Evolutionary conservation across 2,329 filamentous ascomycete species (phyloP).

Genomic region (Sclerotiophoma versabilis): DNA sequence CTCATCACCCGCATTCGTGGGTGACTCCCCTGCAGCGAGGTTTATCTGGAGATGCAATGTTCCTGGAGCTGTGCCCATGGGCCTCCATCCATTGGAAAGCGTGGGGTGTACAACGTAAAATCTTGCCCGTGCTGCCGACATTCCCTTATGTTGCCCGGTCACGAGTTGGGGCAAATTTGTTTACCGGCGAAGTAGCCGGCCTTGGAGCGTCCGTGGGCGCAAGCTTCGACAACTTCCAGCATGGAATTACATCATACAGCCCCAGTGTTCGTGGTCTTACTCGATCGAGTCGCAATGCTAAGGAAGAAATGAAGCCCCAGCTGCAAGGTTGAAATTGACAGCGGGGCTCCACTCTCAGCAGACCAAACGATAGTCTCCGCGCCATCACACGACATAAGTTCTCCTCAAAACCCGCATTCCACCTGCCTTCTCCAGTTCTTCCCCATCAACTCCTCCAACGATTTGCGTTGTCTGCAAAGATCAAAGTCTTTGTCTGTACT

Average conservation of each 20-base stretch:
- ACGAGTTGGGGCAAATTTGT: slow-evolving; percentile 18
- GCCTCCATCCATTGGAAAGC: slow-evolving; percentile 15
- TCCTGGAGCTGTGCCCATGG: slow-evolving; percentile 18
- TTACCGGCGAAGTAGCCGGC: slow-evolving; percentile 9
- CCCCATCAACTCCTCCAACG: slow-evolving; percentile 23
- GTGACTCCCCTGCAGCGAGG: slow-evolving; percentile 14
- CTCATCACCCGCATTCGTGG: slow-evolving; percentile 13
- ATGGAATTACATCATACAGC: slow-evolving; percentile 32
- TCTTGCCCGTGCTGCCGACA: slow-evolving; percentile 20
- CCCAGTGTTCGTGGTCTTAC: slow-evolving; percentile 28
- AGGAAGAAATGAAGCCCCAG: slow-evolving; percentile 24
- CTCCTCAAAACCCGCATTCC: slow-evolving; percentile 30
- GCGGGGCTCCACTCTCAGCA: slow-evolving; percentile 32
- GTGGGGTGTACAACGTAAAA: slow-evolving; percentile 21
- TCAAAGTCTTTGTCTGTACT: slow-evolving; percentile 8
- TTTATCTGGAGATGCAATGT: slow-evolving; percentile 3
- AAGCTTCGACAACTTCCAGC: slow-evolving; percentile 17
- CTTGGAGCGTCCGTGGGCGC: slow-evolving; percentile 15
- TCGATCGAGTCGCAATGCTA: slow-evolving; percentile 24
- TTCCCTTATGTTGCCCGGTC: slow-evolving; percentile 19
- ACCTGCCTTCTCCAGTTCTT: slow-evolving; percentile 19
- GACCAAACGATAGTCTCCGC: slow-evolving; percentile 26
- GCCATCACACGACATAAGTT: slow-evolving; percentile 30
- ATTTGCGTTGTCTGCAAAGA: slow-evolving; percentile 10
- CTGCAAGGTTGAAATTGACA: slow-evolving; percentile 24